A percentile compares a stretch with the other conserved stretches of the same genome.
Conservation (phyloP, 1,284 basidiomycete species). For the Entoloma clypeatum region DNA sequence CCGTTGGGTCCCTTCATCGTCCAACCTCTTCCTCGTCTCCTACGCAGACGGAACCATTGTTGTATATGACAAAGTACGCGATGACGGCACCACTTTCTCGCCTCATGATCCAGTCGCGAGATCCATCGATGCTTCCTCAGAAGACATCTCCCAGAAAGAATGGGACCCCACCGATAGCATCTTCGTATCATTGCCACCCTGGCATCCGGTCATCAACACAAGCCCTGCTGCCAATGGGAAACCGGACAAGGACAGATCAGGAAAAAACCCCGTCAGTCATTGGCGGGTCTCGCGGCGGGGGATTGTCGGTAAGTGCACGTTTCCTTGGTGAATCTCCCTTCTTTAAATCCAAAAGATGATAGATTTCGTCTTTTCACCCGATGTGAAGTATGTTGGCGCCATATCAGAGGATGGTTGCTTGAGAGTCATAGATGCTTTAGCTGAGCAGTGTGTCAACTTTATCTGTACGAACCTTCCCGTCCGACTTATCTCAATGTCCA, state of each 20-base stretch:
- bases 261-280: constrained; percentile 84
- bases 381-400: constrained; percentile 81
- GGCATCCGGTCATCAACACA: constrained; percentile 61
- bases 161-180: constrained; percentile 77
- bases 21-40: constrained; percentile 85
- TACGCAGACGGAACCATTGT: constrained; percentile 88
- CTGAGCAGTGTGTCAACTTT: constrained; percentile 64
- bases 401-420: constrained; percentile 89
- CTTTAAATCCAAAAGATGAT: constrained; percentile 2
- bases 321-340: constrained; percentile 7
- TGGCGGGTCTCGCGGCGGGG: constrained; percentile 71
- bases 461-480: constrained; percentile 6
- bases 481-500: constrained; percentile 28
- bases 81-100: constrained; percentile 75
- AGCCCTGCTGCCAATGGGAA: constrained; percentile 31
- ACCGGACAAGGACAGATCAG: constrained; percentile 61
- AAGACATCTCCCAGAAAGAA: constrained; percentile 36
- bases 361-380: constrained; percentile 91
- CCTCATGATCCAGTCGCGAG: constrained; percentile 47
- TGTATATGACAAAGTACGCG: constrained; percentile 85
- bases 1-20: constrained; percentile 85
- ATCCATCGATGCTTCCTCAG: constrained; percentile 15
- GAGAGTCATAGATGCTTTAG: constrained; percentile 80
- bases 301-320: constrained; percentile 61
- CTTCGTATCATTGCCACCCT: constrained; percentile 77